A percentile compares a stretch with the other conserved stretches of the same genome.
phyloP scores from a whole-genome alignment of 495 filamentous ascomycete genomes.

The Penicillium fimorum region DNA sequence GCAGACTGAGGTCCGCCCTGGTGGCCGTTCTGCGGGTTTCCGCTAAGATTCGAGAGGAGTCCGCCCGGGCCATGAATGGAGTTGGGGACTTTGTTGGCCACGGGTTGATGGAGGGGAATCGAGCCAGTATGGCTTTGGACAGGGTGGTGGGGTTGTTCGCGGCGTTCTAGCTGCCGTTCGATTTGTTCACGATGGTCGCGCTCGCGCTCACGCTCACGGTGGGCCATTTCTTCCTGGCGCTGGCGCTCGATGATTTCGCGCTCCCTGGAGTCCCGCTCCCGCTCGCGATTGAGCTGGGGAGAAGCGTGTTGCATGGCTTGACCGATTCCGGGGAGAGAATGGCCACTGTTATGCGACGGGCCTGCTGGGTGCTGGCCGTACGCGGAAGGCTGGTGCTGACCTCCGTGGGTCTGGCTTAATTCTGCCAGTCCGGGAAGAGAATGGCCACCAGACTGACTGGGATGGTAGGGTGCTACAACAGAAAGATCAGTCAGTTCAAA shows the following conservation, averaged over 20 bases:
- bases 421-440: constrained; percentile 52
- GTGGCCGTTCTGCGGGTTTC: constrained; percentile 49
- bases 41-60: constrained; percentile 71
- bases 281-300: constrained; percentile 52
- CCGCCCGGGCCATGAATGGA: constrained; percentile 87
- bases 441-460: constrained; percentile 49
- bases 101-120: constrained; percentile 86
- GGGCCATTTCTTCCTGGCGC: constrained; percentile 58
- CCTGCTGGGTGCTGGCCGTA: constrained; percentile 45
- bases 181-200: constrained; percentile 37
- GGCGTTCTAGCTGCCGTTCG: constrained; percentile 53
- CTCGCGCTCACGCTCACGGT: constrained; percentile 65
- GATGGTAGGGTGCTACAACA: constrained; percentile 42
- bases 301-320: constrained; percentile 54
- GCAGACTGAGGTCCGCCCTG: constrained; percentile 63
- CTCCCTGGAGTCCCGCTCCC: constrained; percentile 52
- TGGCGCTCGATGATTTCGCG: constrained; percentile 50
- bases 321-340: constrained; percentile 52
- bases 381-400: constrained; percentile 49
- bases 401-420: constrained; percentile 49
- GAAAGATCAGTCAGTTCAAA: constrained; percentile 25
- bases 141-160: constrained; percentile 57
- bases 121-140: constrained; percentile 82
- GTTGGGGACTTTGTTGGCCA: constrained; percentile 75
- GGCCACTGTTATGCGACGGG: constrained; percentile 43